These are phyloP conservation scores for Leptographium flavum DNA, from an alignment of 2,329 filamentous ascomycete species.

Conservation along the genomic window DNA sequence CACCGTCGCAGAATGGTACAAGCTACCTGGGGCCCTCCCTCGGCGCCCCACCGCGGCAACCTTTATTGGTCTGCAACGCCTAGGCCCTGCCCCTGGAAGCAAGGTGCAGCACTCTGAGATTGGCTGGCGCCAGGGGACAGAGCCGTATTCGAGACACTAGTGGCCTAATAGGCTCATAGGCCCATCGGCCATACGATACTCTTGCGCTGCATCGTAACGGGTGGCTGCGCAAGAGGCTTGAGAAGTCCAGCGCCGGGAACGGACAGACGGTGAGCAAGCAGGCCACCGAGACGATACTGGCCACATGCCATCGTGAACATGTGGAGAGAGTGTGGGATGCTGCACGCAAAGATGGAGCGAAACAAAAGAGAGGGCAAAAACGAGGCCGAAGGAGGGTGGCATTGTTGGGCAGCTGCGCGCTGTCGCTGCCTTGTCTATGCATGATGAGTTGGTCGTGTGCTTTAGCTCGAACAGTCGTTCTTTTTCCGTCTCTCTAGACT, in stretches of 20 bases:
- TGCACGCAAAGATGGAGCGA: too few relatives aligned
- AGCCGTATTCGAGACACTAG: slow-evolving; percentile 2
- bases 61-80: not conserved
- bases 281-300: too few relatives aligned
- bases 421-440: slow-evolving; percentile 4
- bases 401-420: too few relatives aligned
- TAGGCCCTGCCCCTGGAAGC: not conserved
- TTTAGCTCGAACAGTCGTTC: not conserved
- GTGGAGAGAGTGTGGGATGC: too few relatives aligned
- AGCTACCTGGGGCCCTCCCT: not conserved
- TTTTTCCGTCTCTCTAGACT: too few relatives aligned
- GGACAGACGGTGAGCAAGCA: too few relatives aligned
- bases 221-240: not conserved
- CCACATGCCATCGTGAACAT: too few relatives aligned
- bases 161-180: too few relatives aligned
- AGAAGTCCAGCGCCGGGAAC: too few relatives aligned
- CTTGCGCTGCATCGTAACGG: not conserved
- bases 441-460: slow-evolving; percentile 7
- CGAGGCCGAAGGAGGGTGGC: too few relatives aligned
- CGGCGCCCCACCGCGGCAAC: not conserved
- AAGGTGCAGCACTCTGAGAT: not conserved
- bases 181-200: too few relatives aligned
- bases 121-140: not conserved
- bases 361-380: too few relatives aligned
- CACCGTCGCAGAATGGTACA: slow-evolving; percentile 1